Base-by-base conservation (phyloP, 1,139 yeast genomes). In the Pichia sp. region DNA sequence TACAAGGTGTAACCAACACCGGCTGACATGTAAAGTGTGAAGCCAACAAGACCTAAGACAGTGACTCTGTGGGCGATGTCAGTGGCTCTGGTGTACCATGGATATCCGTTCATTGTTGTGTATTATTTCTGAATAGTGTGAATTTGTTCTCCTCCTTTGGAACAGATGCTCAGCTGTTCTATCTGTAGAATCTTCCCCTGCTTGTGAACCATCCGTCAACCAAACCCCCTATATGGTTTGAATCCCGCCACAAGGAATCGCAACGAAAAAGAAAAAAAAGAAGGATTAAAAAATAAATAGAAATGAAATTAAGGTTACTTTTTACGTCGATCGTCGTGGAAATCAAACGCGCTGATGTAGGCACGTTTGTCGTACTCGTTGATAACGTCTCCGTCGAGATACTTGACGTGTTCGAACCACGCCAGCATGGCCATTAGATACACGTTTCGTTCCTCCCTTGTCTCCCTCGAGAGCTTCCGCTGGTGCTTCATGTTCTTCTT, bases 21-120 rank as follows among this genome's bases (percentile, higher is more conserved):
- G 41, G 84, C 86, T 16, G 79, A 62, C 73, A 79, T 74, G 64
- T 78, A 79, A 44, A 78, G 66, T 1, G 89, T 78, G 56, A 82
- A 83, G 16, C 96, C 96, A 42, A 87, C 83, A 45, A 88, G 74
- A 4, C 89, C 80, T 43, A 88, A 71, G 30, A 89, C 96, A 0
- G 95, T 82, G 55, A 87, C 69, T 73, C 96, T 87, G 70, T 89
- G 97, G 37, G 82, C 79, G 48, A 86, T 82, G 69, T 89, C 97
- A 16, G 95, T 85, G 13, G 82, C 82, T 66, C 79, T 80, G 5
- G 84, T 80, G 65, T 83, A 83, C 89, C 89, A 84, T 46, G 89
- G 86, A 65, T 78, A 78, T 36, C 53, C 54, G 26, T 54, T 52
- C 60, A 57, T 57, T 41, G 12, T 45, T 26, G 37, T 3, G 2